Evolutionary conservation across 2,329 filamentous ascomycete genomes (phyloP), one percentile per base, ranked within the genome.

Genomic region (Apiospora malaysiana): DNA sequence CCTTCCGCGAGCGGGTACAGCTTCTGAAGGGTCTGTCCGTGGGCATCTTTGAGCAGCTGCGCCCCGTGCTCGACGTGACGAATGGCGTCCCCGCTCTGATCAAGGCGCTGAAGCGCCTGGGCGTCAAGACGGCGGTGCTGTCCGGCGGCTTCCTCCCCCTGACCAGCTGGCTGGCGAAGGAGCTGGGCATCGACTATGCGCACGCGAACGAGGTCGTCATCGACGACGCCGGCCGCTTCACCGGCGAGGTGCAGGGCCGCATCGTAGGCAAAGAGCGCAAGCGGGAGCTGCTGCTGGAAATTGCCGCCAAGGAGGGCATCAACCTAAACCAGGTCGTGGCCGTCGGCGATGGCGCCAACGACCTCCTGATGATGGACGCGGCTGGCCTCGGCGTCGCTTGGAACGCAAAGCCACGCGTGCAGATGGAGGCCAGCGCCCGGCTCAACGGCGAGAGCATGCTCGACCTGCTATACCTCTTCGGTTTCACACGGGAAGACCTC

Each of bases 71-170:
- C 69, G 91, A 92, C 32, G 91, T 97, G 68, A 97, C 96, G 0
- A 90, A 90, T 14, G 96, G 96, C 8, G 95, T 94, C 1, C 88
- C 86, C 23, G 89, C 93, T 73, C 85, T 98, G 23, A 87, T 97
- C 73, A 87, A 82, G 72, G 92, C 91, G 0, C 84, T 99, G 68
- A 94, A 93, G 82, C 86, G 88, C 27, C 83, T 97, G 6, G 95
- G 95, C 9, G 92, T 93, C 82, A 95, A 93, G 83, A 94, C 94
- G 1, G 96, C 95, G 0, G 95, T 99, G 6, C 83, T 98, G 43
- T 97, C 94, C 45, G 96, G 96, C 63, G 96, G 96, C 0, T 99
- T 99, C 82, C 90, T 93, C 74, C 95, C 95, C 0, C 84, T 98
- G 74, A 97, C 96, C 0, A 87, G 90, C 71, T 98, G 95, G 94